Base-by-base conservation (phyloP, 2,329 filamentous ascomycete species). In the Fusarium staphyleae region DNA sequence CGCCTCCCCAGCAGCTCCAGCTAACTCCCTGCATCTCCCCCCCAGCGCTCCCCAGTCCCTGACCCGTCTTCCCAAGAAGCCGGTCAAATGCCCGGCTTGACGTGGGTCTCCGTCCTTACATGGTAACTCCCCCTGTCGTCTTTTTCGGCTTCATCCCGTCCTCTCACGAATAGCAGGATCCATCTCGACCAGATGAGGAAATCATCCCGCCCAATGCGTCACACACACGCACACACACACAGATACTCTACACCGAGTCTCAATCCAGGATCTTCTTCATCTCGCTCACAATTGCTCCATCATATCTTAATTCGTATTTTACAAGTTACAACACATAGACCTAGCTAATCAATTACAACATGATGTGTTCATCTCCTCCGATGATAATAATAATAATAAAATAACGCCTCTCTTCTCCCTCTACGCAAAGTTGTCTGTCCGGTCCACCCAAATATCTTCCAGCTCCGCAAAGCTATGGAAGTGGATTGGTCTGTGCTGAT, bases 381-480 rank as follows among this genome's bases (percentile, higher is more conserved):
- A n/a, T n/a, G n/a, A n/a, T n/a, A 48, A 52, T 34, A 55, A 50
- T 50, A 54, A 29, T 13, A 10, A 29, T 10, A 35, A 52, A 54
- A 52, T 39, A 67, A 66, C 64, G 64, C 64, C 64, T 51, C 22
- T 48, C 55, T 53, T 35, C 55, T 52, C 63, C 53, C 30, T 52
- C 81, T 83, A 98, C 66, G 91, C 93, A 78, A 99, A 96, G 73
- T 93, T 93, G 78, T 99, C 93, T 60, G 86, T 86, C 68, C 92
- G 83, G 74, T 99, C 95, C 39, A 97, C 93, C 86, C 93, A 96
- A 34, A 96, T 90, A 75, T 99, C 93, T 77, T 99, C 95, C 72
- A 99, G 76, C 79, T 99, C 93, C 1, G 93, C 91, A 77, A 99
- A 99, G 75, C 92, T 96, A 73, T 93, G 89, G 83, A 99, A 99